A percentile compares a stretch with the other conserved stretches of the same genome.
These are phyloP conservation scores for Phytophthora nicotianae DNA, from an alignment of 352 stramenopile species.

Conservation along the genomic window DNA sequence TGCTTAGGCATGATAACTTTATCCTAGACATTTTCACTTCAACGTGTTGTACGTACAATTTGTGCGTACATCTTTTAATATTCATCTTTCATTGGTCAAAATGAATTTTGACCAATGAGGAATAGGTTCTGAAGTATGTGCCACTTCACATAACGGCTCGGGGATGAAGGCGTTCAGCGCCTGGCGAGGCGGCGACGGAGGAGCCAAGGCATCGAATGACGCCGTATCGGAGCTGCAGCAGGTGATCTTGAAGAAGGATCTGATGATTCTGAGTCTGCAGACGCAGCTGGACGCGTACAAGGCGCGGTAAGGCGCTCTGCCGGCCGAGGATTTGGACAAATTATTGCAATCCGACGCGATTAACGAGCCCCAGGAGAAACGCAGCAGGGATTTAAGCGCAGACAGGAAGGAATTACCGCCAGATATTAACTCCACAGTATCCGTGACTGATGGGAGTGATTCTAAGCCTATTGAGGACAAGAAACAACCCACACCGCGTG, in stretches of 20 bases:
- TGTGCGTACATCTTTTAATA: background rate
- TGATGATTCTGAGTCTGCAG: conserved; percentile 83
- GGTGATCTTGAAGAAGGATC: conserved; percentile 84
- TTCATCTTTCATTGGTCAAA: conserved; percentile 17
- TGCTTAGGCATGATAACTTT: conserved; percentile 21
- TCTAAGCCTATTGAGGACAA: conserved; percentile 9
- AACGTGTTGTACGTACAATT: background rate
- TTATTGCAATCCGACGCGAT: conserved; percentile 25
- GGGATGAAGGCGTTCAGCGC: conserved; percentile 40
- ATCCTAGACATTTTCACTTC: conserved; percentile 18
- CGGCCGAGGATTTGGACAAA: conserved; percentile 36
- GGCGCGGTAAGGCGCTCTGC: conserved; percentile 54
- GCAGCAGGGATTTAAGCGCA: conserved; percentile 23
- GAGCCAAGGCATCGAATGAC: conserved; percentile 28
- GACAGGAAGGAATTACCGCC: conserved; percentile 21
- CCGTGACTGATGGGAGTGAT: conserved; percentile 2
- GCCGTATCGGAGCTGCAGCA: conserved; percentile 72
- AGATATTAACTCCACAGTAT: conserved; percentile 4
- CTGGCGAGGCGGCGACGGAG: conserved; percentile 30
- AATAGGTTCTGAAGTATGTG: conserved; percentile 7
- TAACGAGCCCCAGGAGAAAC: conserved; percentile 19
- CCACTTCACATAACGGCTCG: conserved; percentile 21
- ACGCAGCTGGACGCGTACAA: conserved; percentile 69
- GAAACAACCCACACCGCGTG: conserved; percentile 12
- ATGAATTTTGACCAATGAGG: no score